A percentile compares a stretch with the other conserved stretches of the same genome.
phyloP scores from a whole-genome alignment of 495 filamentous ascomycete species.

The Aspergillus wentii region DNA sequence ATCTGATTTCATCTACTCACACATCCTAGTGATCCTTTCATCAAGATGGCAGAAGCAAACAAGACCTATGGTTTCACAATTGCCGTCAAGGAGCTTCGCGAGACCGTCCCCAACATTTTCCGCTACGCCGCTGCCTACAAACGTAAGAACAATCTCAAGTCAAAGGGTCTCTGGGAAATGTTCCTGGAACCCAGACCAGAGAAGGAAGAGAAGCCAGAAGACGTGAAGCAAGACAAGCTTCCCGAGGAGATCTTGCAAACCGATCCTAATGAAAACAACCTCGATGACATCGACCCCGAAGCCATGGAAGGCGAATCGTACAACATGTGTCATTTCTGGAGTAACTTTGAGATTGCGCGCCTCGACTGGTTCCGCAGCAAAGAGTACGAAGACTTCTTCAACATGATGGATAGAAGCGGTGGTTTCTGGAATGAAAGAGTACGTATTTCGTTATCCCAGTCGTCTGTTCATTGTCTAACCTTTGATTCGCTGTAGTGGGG shows the following conservation, averaged over 20 bases:
- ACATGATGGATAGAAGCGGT: conserved; percentile 97
- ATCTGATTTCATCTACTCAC: conserved; percentile 10
- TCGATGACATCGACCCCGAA: conserved; percentile 83
- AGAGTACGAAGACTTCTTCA: conserved; percentile 95
- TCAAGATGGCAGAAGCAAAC: conserved; percentile 84
- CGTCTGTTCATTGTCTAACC: conserved; percentile 17
- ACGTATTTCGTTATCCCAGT: conserved; percentile 27
- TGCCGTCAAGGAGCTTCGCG: conserved; percentile 95
- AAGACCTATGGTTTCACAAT: conserved; percentile 99
- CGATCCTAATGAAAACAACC: conserved; percentile 65
- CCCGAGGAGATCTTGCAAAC: conserved; percentile 79
- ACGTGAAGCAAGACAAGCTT: conserved; percentile 64
- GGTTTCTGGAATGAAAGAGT: conserved; percentile 99
- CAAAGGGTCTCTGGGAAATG: conserved; percentile 98
- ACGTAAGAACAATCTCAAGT: conserved; percentile 83
- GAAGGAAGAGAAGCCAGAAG: conserved; percentile 47
- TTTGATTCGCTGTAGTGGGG: conserved; percentile 66
- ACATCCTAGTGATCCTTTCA: conserved; percentile 77
- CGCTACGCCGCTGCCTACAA: conserved; percentile 99
- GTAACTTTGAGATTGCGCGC: conserved; percentile 97
- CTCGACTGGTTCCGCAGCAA: conserved; percentile 95
- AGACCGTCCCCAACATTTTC: conserved; percentile 99
- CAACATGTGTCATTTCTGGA: conserved; percentile 99
- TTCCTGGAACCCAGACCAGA: conserved; percentile 75
- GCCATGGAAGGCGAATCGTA: conserved; percentile 97